Evolutionary conservation across 306 rosid genomes (phyloP), one percentile per base, ranked within the genome.

Genomic region (Cicer arietinum): DNA sequence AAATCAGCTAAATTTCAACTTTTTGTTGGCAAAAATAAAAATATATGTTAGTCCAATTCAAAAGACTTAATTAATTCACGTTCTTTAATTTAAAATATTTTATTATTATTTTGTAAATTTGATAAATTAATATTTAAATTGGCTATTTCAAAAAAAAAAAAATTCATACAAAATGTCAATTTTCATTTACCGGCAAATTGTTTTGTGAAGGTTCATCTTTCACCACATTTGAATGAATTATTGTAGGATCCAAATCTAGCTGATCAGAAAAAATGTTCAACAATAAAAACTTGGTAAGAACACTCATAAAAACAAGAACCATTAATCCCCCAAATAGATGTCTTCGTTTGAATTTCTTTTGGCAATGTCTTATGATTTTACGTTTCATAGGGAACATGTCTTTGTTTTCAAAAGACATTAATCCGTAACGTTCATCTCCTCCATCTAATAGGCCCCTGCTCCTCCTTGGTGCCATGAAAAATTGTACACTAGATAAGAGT

Each of bases 281-380:
- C 69, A 88, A 57, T 13, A 76, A 45, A 78, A 84, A 82, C 85
- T 84, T 88, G 35, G 67, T 43, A 53, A 84, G 46, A 18, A 84
- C 14, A n/a, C 81, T 84, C 73, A 84, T 10, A 11, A 80, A 84
- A 20, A 82, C 71, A 14, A 86, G 47, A 75, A 79, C 14, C 81
- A 88, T 59, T 58, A 88, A 73, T 8, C 47, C 67, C 53, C 78
- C 41, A 1, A 74, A 82, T 60, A 77, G 7, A 56, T 64, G 46
- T 20, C 80, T 73, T 22, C 82, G 57, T 50, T 47, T 60, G 4
- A 76, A 56, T 5, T 63, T 42, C 50, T 46, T 75, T 0, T 42
- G 61, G 68, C 78, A 86, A 40, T 58, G 79, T 50, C 79, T 25
- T 46, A 77, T 30, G 35, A 30, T 54, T 77, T 70, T 80, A 8